A percentile compares a stretch with the other conserved stretches of the same genome.
Conservation (phyloP, 352 stramenopile genomes). For the Phytophthora citrophthora region DNA sequence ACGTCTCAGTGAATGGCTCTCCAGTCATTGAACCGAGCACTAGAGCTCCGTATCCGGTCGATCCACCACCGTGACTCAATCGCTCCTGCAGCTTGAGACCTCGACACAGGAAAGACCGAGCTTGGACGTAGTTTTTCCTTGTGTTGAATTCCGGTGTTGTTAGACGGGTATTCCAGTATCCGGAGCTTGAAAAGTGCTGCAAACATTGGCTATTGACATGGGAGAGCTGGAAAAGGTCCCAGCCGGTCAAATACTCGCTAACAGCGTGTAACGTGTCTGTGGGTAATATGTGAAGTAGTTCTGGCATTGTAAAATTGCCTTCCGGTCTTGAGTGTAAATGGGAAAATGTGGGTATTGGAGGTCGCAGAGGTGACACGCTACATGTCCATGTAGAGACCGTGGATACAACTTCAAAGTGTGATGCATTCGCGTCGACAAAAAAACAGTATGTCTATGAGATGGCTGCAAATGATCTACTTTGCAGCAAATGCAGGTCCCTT, state of each 20-base stretch:
- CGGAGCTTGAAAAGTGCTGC: neutral
- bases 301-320: neutral
- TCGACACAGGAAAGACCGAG: constrained; percentile 14
- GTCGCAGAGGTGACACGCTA: constrained; percentile 9
- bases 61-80: constrained; percentile 7
- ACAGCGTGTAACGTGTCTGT: constrained; percentile 5
- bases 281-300: constrained; percentile 3
- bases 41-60: constrained; percentile 1
- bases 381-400: constrained; percentile 11
- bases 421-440: constrained; percentile 6
- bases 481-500: no score
- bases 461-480: no score
- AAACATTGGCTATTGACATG: constrained; percentile 10
- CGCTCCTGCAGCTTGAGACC: constrained; percentile 13
- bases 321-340: neutral
- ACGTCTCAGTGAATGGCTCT: constrained; percentile 1
- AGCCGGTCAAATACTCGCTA: constrained; percentile 9
- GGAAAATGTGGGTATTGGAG: neutral
- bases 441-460: no score
- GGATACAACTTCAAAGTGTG: constrained; percentile 9
- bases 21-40: constrained; percentile 1
- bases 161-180: neutral
- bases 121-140: constrained; percentile 6
- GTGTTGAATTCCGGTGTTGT: neutral
- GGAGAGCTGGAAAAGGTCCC: constrained; percentile 12